These are phyloP conservation scores for Phoma sp. DNA, from an alignment of 2,329 filamentous ascomycete genomes.

Conservation along the genomic window DNA sequence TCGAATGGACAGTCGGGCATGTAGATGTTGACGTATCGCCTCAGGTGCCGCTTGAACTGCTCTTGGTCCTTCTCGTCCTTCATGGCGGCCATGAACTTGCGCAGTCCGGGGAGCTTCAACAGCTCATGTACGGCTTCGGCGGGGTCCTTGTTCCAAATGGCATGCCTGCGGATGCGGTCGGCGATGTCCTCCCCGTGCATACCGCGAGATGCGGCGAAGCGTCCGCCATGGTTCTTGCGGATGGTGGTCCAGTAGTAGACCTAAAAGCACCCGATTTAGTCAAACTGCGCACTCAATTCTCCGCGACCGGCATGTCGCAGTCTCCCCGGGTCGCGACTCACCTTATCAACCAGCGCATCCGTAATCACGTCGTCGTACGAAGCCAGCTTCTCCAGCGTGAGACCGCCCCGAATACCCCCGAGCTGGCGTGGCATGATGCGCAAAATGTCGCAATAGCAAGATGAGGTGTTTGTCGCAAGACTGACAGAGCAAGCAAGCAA, in stretches of 20 bases:
- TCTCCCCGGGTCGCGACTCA: constrained; percentile 55
- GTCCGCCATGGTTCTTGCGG: constrained; percentile 85
- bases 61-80: constrained; percentile 80
- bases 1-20: constrained; percentile 94
- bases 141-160: constrained; percentile 77
- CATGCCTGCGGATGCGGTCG: constrained; percentile 65
- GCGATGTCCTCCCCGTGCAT: constrained; percentile 70
- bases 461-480: not conserved
- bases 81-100: constrained; percentile 71
- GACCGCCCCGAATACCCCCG: constrained; percentile 68
- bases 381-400: constrained; percentile 86
- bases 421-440: constrained; percentile 52
- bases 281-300: constrained; percentile 1
- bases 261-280: constrained; percentile 55
- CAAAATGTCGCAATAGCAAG: constrained; percentile 5
- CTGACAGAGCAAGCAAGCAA: not conserved
- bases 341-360: constrained; percentile 92
- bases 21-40: constrained; percentile 92
- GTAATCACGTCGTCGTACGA: constrained; percentile 96
- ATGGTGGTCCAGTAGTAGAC: constrained; percentile 96
- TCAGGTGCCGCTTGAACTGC: constrained; percentile 84
- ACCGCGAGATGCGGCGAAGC: constrained; percentile 83
- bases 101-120: constrained; percentile 74
- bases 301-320: constrained; percentile 19
- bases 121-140: constrained; percentile 74